Percentiles rank a stretch among this genome's conserved stretches.
These are phyloP conservation scores for Oryza meyeriana DNA, from an alignment of 176 grass and related monocot species.

Conservation along the genomic window DNA sequence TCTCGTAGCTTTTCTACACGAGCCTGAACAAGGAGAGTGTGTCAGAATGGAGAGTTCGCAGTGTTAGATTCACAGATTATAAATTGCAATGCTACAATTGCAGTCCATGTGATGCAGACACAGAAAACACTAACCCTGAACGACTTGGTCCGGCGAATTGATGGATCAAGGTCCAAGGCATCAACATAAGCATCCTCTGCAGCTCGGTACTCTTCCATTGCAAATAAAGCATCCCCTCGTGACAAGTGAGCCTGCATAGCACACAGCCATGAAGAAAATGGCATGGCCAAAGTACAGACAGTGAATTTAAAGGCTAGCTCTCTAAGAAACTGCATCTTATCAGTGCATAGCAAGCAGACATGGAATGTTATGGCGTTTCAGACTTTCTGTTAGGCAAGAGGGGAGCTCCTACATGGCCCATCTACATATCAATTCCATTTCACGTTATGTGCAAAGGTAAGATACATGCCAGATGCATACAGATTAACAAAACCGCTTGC, in stretches of 20 bases:
- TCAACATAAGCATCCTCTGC: slow-evolving; percentile 63
- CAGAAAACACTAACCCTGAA: slow-evolving; percentile 64
- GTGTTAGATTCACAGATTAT: neutral
- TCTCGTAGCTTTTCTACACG: slow-evolving; percentile 62
- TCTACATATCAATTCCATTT: neutral
- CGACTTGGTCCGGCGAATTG: slow-evolving; percentile 65
- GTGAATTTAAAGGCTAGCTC: neutral
- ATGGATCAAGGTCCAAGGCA: slow-evolving; percentile 77
- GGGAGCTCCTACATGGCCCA: neutral
- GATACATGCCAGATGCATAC: neutral
- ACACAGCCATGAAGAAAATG: slow-evolving; percentile 4
- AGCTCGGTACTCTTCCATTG: slow-evolving; percentile 50
- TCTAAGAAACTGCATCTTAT: neutral
- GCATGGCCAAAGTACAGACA: neutral
- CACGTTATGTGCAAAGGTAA: neutral
- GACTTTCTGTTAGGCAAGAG: no score
- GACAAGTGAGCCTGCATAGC: slow-evolving; percentile 67
- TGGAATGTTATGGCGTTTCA: neutral
- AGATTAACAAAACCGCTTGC: neutral
- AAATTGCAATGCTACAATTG: neutral
- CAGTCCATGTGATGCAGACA: neutral
- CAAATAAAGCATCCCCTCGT: slow-evolving; percentile 63
- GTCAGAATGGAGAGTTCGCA: slow-evolving; percentile 7
- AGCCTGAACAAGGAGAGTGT: slow-evolving; percentile 43
- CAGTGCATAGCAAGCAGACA: neutral